phyloP scores from a whole-genome alignment of 257 asterid genomes.

The Cruciata laevipes region DNA sequence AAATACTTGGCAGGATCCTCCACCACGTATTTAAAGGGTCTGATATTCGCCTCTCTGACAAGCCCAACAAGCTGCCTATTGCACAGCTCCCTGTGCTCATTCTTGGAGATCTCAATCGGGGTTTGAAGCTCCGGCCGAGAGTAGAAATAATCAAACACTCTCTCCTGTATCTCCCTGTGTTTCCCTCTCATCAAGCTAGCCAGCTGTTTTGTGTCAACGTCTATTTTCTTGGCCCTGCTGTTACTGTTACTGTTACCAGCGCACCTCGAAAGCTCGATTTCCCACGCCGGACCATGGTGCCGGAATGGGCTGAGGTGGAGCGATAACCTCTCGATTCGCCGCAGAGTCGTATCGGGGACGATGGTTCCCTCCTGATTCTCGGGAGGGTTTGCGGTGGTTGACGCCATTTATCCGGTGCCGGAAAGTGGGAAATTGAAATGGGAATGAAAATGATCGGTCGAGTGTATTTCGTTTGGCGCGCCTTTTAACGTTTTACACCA shows the following conservation, averaged over 20 bases:
- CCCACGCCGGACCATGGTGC: conserved; percentile 3
- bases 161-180: conserved; percentile 66
- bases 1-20: conserved; percentile 89
- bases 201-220: conserved; percentile 40
- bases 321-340: conserved; percentile 52
- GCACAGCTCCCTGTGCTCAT: conserved; percentile 86
- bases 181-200: conserved; percentile 72
- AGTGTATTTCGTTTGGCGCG: conserved; percentile 43
- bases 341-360: not conserved
- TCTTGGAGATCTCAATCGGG: conserved; percentile 80
- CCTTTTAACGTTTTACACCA: conserved; percentile 24
- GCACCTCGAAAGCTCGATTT: conserved; percentile 36
- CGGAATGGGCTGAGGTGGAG: conserved; percentile 40
- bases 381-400: conserved; percentile 18
- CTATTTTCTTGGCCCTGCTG: conserved; percentile 36
- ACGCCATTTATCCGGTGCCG: not conserved
- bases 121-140: conserved; percentile 88
- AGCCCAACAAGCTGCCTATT: conserved; percentile 75
- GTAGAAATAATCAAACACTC: conserved; percentile 70
- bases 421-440: not conserved
- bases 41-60: conserved; percentile 78
- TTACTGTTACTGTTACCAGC: conserved; percentile 24
- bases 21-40: conserved; percentile 57
- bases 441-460: not conserved
- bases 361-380: conserved; percentile 4